Evolutionary conservation across 208 protist species (phyloP), one percentile per base, ranked within the genome.

Genomic region (Crithidia thermophila): DNA sequence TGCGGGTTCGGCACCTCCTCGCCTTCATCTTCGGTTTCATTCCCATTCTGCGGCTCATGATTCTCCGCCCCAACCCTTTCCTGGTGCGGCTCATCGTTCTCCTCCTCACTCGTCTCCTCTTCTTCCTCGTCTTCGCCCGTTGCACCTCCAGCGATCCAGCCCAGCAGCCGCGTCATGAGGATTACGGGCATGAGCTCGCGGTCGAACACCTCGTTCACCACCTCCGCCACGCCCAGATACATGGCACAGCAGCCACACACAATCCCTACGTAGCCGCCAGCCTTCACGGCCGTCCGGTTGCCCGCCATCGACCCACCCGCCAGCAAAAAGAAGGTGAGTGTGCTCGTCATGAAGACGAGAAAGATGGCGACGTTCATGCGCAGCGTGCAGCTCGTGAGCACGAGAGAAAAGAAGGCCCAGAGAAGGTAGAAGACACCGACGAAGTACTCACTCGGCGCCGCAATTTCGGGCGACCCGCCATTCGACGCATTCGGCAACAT

Each of bases 181-280:
- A 72, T 20, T 23, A 85, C 42, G 4, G 78, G 75, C 40, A 88
- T 59, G 14, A 82, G 30, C 2, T 42, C 53, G 30, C 53, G 65
- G 25, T 81, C 80, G 43, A 59, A 82, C 13, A 67, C 52, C 25
- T 83, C 78, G 36, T 76, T 69, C 33, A 90, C 18, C 4, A 87
- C n/a, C 52, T 75, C 56, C 1, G 77, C 77, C 8, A 86, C 50
- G 18, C 63, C 68, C 10, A 81, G 58, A 49, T 90, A 90, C 16
- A 90, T 25, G 13, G 84, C 77, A 25, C 62, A 33, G 36, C 43
- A 37, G 13, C 83, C 83, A 37, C 77, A 81, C 33, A 85, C 25
- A 37, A 89, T 65, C 1, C 79, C 83, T 23, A 75, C 69, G 49
- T 63, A 80, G 52, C 83, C 83, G 4, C 51, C 76, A 13, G 69